A percentile compares a stretch with the other conserved stretches of the same genome.
These are phyloP conservation scores for Pseudoturritis turrita DNA, from an alignment of 345 rosid genomes.

Conservation along the genomic window DNA sequence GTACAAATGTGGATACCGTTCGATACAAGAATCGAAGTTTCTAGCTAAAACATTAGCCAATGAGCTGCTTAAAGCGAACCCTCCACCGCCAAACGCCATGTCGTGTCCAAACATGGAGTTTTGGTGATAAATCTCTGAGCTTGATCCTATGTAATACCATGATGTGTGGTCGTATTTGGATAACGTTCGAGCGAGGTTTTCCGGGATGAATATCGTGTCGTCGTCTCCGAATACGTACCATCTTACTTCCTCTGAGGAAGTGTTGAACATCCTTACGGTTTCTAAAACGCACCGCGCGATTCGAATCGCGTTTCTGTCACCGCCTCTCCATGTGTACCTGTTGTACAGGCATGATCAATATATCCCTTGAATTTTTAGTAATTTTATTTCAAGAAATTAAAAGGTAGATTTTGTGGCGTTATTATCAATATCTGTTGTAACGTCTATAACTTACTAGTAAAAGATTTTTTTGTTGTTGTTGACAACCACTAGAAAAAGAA, in stretches of 20 bases:
- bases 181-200: conserved; percentile 65
- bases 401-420: too few species aligned
- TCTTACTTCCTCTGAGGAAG: conserved; percentile 39
- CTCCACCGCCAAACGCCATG: conserved; percentile 86
- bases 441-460: too few species aligned
- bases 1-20: conserved; percentile 75
- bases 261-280: conserved; percentile 32
- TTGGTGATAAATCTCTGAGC: conserved; percentile 63
- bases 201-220: conserved; percentile 63
- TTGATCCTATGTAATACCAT: conserved; percentile 77
- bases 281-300: conserved; percentile 66
- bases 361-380: too few species aligned
- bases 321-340: conserved; percentile 50
- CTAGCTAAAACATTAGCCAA: conserved; percentile 66
- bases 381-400: too few species aligned
- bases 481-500: too few species aligned
- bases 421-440: too few species aligned
- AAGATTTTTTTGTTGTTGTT: too few species aligned
- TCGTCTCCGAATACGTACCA: conserved; percentile 93
- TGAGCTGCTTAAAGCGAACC: conserved; percentile 72
- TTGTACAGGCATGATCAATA: not conserved
- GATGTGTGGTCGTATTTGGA: conserved; percentile 70
- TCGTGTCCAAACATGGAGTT: conserved; percentile 51
- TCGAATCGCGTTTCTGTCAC: conserved; percentile 68
- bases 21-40: conserved; percentile 71